Evolutionary conservation across 148 eudicot species (phyloP).

Genomic region (Diospyros lotus): DNA sequence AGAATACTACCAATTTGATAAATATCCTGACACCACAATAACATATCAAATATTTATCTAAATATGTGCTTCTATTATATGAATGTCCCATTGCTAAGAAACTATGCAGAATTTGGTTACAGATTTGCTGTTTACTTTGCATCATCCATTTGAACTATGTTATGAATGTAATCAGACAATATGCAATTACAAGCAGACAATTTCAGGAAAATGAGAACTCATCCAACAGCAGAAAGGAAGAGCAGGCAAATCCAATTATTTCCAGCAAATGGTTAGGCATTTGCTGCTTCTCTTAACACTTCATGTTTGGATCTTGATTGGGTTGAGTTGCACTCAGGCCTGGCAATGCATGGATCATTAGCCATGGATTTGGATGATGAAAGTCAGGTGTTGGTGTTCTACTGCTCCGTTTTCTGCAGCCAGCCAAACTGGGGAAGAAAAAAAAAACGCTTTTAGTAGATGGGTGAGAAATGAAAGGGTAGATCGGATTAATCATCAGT

Average conservation of each 20-base stretch:
- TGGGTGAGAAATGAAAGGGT: not conserved
- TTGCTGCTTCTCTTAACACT: not conserved
- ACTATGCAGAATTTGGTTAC: not conserved
- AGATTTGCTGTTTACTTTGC: not conserved
- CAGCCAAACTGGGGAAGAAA: slow-evolving; percentile 60
- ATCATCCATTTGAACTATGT: not conserved
- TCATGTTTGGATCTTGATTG: not conserved
- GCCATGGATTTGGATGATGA: not conserved
- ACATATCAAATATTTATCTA: too few species aligned
- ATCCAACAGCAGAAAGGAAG: not conserved
- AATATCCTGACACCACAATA: too few species aligned
- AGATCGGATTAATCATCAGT: not conserved
- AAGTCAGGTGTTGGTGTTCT: not conserved
- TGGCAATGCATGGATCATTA: not conserved
- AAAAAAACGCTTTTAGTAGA: not conserved
- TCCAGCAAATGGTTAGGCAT: not conserved
- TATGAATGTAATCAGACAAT: not conserved
- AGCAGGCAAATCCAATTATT: not conserved
- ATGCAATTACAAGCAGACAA: not conserved
- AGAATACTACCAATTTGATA: too few species aligned
- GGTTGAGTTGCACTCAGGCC: not conserved
- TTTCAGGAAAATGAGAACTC: not conserved
- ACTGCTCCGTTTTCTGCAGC: slow-evolving; percentile 55
- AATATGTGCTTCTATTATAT: not conserved
- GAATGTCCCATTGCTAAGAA: not conserved